A percentile compares a stretch with the other conserved stretches of the same genome.
These are phyloP conservation scores for Solanum corneliomulleri DNA, from an alignment of 257 asterid species.

Conservation along the genomic window DNA sequence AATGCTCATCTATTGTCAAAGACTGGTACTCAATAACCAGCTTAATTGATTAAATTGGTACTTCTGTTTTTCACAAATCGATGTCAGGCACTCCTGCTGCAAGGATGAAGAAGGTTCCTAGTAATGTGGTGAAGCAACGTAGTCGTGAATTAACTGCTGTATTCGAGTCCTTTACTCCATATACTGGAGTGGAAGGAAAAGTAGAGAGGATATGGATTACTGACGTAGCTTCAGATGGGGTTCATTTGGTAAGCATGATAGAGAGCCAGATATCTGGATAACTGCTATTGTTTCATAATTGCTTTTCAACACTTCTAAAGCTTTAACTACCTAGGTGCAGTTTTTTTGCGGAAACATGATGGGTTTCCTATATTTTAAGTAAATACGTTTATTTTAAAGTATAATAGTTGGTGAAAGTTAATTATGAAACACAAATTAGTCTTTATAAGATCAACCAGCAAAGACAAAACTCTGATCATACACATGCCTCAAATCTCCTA, in stretches of 20 bases:
- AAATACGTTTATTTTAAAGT: neutral
- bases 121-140: conserved; percentile 74
- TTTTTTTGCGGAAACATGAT: neutral
- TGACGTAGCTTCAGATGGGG: conserved; percentile 84
- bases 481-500: neutral
- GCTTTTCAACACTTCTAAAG: neutral
- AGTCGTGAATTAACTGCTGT: conserved; percentile 82
- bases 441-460: neutral
- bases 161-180: conserved; percentile 83
- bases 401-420: neutral
- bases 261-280: neutral
- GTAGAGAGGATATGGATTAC: conserved; percentile 85
- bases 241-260: conserved; percentile 56
- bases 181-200: conserved; percentile 72
- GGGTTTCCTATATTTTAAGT: neutral
- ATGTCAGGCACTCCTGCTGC: conserved; percentile 78
- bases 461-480: neutral
- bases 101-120: conserved; percentile 87
- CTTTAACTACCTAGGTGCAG: neutral
- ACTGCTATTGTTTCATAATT: neutral
- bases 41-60: neutral
- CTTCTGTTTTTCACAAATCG: neutral
- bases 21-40: neutral
- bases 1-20: neutral
- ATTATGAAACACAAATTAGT: neutral